Conservation (phyloP, 2,329 filamentous ascomycete species). For the Exophiala sp. region DNA sequence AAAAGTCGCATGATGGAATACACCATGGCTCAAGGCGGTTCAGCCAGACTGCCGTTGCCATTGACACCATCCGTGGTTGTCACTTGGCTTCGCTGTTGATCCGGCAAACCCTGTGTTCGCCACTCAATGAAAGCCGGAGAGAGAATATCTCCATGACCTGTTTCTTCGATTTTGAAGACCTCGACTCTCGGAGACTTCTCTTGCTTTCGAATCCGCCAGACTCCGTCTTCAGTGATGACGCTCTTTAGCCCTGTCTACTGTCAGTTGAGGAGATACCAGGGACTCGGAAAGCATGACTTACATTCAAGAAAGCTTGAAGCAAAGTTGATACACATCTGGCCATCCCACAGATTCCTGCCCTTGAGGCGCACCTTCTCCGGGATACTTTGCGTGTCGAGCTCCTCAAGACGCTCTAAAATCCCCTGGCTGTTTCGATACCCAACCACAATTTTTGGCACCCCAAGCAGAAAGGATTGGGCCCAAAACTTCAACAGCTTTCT, state of each 20-base stretch:
- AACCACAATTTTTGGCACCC: constrained; percentile 85
- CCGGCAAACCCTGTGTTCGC: constrained; percentile 39
- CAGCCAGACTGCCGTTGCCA: neutral
- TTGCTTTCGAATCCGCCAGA: constrained; percentile 70
- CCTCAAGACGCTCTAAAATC: constrained; percentile 64
- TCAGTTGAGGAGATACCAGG: constrained; percentile 2
- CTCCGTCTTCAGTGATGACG: constrained; percentile 60
- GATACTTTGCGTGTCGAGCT: constrained; percentile 72
- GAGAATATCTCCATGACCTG: constrained; percentile 69
- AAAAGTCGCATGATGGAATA: neutral
- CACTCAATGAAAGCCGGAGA: constrained; percentile 72
- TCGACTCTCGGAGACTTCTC: constrained; percentile 63
- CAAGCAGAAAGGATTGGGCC: constrained; percentile 92
- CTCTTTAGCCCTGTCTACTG: constrained; percentile 49
- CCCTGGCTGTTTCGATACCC: constrained; percentile 75
- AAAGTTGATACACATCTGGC: constrained; percentile 90
- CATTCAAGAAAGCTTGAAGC: constrained; percentile 70
- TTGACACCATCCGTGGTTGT: neutral
- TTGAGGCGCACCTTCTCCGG: constrained; percentile 66
- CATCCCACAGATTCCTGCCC: constrained; percentile 72
- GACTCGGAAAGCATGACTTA: constrained; percentile 40
- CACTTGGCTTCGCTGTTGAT: constrained; percentile 4
- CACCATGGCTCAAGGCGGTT: neutral
- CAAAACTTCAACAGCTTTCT: constrained; percentile 91
- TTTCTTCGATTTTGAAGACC: constrained; percentile 65